phyloP scores from a whole-genome alignment of 345 rosid species.

The Diplotaxis tenuifolia region DNA sequence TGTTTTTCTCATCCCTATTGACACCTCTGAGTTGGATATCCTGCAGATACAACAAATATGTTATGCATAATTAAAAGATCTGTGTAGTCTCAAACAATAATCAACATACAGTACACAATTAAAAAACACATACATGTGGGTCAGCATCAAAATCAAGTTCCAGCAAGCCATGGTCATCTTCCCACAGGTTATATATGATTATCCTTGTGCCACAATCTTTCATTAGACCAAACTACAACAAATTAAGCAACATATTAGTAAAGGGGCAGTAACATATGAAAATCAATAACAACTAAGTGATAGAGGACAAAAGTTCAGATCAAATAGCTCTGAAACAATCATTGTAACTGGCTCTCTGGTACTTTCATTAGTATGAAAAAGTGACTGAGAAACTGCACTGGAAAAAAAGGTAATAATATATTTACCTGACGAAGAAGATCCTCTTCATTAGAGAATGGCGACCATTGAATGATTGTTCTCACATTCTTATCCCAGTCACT shows the following conservation, averaged over 20 bases:
- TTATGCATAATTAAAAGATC: neutral
- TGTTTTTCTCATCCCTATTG: constrained; percentile 87
- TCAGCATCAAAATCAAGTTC: constrained; percentile 89
- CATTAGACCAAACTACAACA: constrained; percentile 67
- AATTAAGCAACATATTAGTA: constrained; percentile 10
- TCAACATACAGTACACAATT: neutral
- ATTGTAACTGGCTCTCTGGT: neutral
- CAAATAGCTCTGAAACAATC: constrained; percentile 9
- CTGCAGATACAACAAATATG: constrained; percentile 41
- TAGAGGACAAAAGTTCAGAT: neutral
- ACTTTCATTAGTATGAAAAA: neutral
- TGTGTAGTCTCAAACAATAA: neutral
- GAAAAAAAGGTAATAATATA: neutral
- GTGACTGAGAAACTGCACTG: neutral
- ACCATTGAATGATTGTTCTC: constrained; percentile 73
- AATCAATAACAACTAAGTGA: constrained; percentile 3
- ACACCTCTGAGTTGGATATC: constrained; percentile 97
- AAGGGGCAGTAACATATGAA: neutral
- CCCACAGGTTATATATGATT: constrained; percentile 91
- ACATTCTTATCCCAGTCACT: constrained; percentile 66
- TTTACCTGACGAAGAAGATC: constrained; percentile 81
- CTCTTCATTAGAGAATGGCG: constrained; percentile 73
- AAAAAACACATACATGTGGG: constrained; percentile 50
- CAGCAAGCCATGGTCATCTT: constrained; percentile 75
- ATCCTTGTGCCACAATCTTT: constrained; percentile 73